Evolutionary conservation across 176 grass and related monocot species (phyloP), one percentile per base, ranked within the genome.

Genomic region (sorghum (Sorghum bicolor)): DNA sequence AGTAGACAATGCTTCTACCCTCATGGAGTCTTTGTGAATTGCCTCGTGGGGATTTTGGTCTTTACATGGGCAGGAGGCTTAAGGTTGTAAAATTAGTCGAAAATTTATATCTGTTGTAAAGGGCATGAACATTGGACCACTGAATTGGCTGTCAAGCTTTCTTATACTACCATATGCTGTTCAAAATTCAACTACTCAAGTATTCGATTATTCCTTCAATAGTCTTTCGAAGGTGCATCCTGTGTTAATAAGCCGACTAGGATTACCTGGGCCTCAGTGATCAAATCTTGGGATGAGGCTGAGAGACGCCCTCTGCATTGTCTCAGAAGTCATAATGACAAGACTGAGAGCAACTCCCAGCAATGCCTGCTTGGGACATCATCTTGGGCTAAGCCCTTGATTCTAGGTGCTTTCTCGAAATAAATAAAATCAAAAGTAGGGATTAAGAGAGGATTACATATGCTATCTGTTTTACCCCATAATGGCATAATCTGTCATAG

Each of bases 1-100:
- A 80, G 71, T 80, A 80, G 62, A 63, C 73, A 67, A 19, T 92
- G 52, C 47, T 57, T 64, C 45, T 45, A 64, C 38, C 85, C 5
- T 12, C 67, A 20, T 16, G 63, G 11, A 48, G 60, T 32, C 60
- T 7, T 70, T 28, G 25, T 36, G 22, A 24, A 64, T 70, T 68
- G 63, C 62, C 77, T 34, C 87, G 29, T 80, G 24, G 81, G 85
- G 34, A 85, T 74, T 83, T 83, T 82, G 71, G 66, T 72, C 6
- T 82, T 83, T 48, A 75, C 22, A 57, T 79, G 82, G 36, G 39
- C 39, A 22, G 17, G 75, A 74, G 41, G 57, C 63, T 60, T 40
- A 85, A 83, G 75, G 72, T 29, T 92, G 80, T 87, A 83, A 86
- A 80, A 86, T 83, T 83, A 74, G 80, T 74, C 8, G 14, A 87